phyloP scores from a whole-genome alignment of 768 basidiomycete genomes.

The Boletus reticuloceps region DNA sequence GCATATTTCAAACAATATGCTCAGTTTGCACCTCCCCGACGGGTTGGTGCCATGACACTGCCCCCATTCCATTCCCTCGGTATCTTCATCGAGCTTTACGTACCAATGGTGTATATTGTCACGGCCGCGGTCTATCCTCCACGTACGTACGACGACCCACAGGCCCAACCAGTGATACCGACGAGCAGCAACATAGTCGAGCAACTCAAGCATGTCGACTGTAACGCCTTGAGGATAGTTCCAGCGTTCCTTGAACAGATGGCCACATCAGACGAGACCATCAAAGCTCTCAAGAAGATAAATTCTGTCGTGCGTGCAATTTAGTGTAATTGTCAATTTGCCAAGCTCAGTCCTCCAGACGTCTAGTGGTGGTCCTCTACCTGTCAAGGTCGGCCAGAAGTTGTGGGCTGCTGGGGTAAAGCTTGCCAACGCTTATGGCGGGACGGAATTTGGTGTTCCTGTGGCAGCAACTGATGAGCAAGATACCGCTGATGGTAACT shows the following conservation, averaged over 20 bases:
- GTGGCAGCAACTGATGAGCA: background rate
- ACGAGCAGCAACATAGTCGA: constrained; percentile 40
- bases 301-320: constrained; percentile 28
- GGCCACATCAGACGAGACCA: constrained; percentile 22
- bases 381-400: constrained; percentile 33
- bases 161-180: constrained; percentile 34
- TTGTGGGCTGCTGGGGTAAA: constrained; percentile 34
- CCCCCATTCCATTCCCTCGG: constrained; percentile 30
- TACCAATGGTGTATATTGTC: constrained; percentile 15
- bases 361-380: constrained; percentile 40
- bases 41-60: constrained; percentile 22
- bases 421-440: constrained; percentile 35
- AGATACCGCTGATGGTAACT: constrained; percentile 23
- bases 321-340: no score
- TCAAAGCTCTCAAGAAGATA: constrained; percentile 26
- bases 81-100: constrained; percentile 12
- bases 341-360: constrained; percentile 16
- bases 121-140: constrained; percentile 29
- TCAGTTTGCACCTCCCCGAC: constrained; percentile 11
- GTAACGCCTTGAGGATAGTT: constrained; percentile 32
- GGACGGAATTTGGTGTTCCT: constrained; percentile 29
- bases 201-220: constrained; percentile 28
- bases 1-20: constrained; percentile 1
- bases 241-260: constrained; percentile 41
- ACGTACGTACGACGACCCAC: constrained; percentile 15